phyloP scores from a whole-genome alignment of 768 basidiomycete genomes.

The Boletus vermiculosoides region DNA sequence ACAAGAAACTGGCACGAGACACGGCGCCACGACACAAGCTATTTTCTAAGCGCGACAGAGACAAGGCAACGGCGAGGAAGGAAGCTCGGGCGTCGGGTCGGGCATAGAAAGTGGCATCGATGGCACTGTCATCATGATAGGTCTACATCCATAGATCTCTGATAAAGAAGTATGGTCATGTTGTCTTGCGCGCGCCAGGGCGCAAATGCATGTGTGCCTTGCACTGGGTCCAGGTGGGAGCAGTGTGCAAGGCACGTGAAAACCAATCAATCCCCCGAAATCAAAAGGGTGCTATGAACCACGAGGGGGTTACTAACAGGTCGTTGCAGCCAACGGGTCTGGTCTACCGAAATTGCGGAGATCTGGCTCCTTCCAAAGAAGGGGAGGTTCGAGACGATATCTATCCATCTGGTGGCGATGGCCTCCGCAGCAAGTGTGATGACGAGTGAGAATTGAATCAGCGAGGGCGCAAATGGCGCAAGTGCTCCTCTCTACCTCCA shows the following conservation, averaged over 20 bases:
- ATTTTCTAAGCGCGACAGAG: conserved; percentile 81
- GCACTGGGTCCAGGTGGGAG: conserved; percentile 23
- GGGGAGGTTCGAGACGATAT: neutral
- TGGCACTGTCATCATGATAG: conserved; percentile 11
- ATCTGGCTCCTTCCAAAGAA: neutral
- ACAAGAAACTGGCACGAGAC: conserved; percentile 68
- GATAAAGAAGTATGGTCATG: conserved; percentile 13
- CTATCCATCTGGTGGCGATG: neutral
- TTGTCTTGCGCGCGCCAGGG: conserved; percentile 14
- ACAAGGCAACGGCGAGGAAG: conserved; percentile 55
- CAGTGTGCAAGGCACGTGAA: conserved; percentile 30
- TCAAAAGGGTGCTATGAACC: conserved; percentile 25
- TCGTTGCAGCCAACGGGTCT: neutral
- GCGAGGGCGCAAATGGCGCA: neutral
- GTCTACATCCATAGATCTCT: conserved; percentile 11
- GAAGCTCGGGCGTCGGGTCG: conserved; percentile 38
- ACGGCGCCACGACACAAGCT: conserved; percentile 66
- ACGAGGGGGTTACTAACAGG: conserved; percentile 27
- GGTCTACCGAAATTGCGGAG: neutral
- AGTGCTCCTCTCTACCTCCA: neutral
- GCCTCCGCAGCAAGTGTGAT: neutral
- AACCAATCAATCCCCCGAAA: conserved; percentile 28
- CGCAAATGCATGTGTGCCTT: conserved; percentile 21
- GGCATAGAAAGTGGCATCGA: conserved; percentile 16
- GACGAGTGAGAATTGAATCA: neutral